Base-by-base conservation (phyloP, 75 land plant species). In the Ceratopteris richardii region DNA sequence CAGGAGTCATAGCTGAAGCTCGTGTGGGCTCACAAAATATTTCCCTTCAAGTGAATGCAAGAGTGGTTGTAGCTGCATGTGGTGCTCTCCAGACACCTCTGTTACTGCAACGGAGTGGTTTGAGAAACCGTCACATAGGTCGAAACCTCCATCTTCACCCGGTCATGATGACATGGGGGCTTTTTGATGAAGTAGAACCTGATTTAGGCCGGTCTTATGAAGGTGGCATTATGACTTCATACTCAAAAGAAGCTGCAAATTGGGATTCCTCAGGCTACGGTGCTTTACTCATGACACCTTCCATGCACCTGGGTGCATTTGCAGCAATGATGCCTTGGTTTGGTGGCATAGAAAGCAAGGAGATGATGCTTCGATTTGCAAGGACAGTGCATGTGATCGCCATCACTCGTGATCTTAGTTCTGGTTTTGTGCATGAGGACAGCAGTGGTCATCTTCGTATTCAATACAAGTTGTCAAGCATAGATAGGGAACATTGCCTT, bases 141-240 rank as follows among this genome's bases (percentile, higher is more conserved):
- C 64, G 31, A 31, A 71, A 84, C 52, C 78, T 94, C 7, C 91
- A 77, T 31, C 75, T 89, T 27, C 98, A 94, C 51, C 96, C 98
- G 0, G 88, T 76, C 18, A 25, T 66, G 17, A 56, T 76, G 54
- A 70, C 73, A 0, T 94, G 98, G 98, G 98, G 96, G 0, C 81
- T 79, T 63, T 90, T 94, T 65, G 47, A 29, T 1, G 54, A 22
- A 26, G 54, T 11, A 23, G 54, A 18, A 52, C 14, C 25, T 4
- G 60, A 54, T 69, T 66, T 17, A 1, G 10, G 30, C 14, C 57
- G 73, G 43, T 21, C 46, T 27, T 76, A 63, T 48, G 88, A 94
- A 51, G 98, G 98, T 19, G 91, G 85, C 0, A 89, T 94, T 51
- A 78, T 93, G 48, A 85, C 98, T 25, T 74, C 98, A 9, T 16